Evolutionary conservation across 805 yeast species (phyloP).

Genomic region (Saturnispora bothae): DNA sequence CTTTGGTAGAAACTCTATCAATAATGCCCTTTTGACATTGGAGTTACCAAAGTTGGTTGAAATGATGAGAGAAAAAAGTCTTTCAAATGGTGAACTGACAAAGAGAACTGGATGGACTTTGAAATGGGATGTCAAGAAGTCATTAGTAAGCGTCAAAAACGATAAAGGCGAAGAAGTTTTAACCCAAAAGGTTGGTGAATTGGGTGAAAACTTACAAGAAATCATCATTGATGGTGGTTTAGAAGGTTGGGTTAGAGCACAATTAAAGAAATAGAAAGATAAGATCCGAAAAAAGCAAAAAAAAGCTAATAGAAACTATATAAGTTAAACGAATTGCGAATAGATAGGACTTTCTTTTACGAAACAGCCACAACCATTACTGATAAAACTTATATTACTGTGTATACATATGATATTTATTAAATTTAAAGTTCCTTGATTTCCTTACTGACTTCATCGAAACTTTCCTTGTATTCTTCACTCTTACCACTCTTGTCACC

Average conservation of each 20-base stretch:
- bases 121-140: slow-evolving; percentile 85
- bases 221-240: slow-evolving; percentile 95
- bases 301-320: neutral
- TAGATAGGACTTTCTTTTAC: neutral
- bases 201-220: slow-evolving; percentile 92
- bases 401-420: slow-evolving; percentile 2
- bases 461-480: slow-evolving; percentile 82
- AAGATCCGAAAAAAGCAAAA: neutral
- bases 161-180: slow-evolving; percentile 50
- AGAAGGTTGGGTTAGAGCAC: slow-evolving; percentile 94
- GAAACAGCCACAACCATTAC: neutral
- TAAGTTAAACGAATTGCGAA: neutral
- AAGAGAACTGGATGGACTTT: slow-evolving; percentile 91
- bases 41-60: slow-evolving; percentile 85
- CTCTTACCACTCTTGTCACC: slow-evolving; percentile 54
- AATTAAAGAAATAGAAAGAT: slow-evolving; percentile 30
- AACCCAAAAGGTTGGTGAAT: slow-evolving; percentile 85
- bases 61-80: slow-evolving; percentile 43
- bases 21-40: slow-evolving; percentile 87
- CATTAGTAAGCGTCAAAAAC: slow-evolving; percentile 71
- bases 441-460: slow-evolving; percentile 91
- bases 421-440: slow-evolving; percentile 36
- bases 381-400: neutral
- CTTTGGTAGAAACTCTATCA: slow-evolving; percentile 90
- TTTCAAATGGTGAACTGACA: slow-evolving; percentile 52